phyloP scores from a whole-genome alignment of 1,284 basidiomycete species.

The Neonothopanus nambi region DNA sequence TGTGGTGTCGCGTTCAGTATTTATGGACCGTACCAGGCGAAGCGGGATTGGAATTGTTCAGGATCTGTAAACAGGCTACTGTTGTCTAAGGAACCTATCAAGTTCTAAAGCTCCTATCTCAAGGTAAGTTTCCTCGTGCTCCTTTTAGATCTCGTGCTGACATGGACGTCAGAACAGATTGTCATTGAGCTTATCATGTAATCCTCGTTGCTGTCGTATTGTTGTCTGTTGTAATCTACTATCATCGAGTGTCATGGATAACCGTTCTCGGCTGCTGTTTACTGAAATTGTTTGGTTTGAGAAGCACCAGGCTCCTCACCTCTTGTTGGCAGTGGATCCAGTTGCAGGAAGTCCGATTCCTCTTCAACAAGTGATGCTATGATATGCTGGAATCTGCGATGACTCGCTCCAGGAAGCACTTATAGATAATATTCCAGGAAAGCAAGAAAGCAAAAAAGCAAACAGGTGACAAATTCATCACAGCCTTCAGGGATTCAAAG shows the following conservation, averaged over 20 bases:
- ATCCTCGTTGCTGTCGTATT: not conserved
- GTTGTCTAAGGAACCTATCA: not conserved
- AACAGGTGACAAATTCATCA: too few relatives aligned
- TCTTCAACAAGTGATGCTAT: too few relatives aligned
- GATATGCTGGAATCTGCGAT: too few relatives aligned
- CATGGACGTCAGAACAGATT: not conserved
- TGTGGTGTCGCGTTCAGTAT: constrained; percentile 3
- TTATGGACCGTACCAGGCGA: constrained; percentile 5
- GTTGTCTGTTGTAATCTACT: constrained; percentile 4
- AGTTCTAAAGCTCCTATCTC: not conserved
- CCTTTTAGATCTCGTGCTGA: not conserved
- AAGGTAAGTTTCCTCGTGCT: constrained; percentile 2
- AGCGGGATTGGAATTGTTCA: not conserved
- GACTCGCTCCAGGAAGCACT: too few relatives aligned
- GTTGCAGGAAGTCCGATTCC: too few relatives aligned
- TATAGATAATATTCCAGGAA: too few relatives aligned
- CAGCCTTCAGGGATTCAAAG: constrained; percentile 45
- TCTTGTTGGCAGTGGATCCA: too few relatives aligned
- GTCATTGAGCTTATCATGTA: not conserved
- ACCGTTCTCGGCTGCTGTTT: too few relatives aligned
- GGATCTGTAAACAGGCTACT: not conserved
- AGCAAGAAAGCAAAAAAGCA: too few relatives aligned
- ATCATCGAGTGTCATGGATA: not conserved
- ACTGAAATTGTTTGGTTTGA: too few relatives aligned
- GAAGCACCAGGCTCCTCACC: too few relatives aligned